Conservation (phyloP, 2,329 filamentous ascomycete species). For the Saccharata proteae region DNA sequence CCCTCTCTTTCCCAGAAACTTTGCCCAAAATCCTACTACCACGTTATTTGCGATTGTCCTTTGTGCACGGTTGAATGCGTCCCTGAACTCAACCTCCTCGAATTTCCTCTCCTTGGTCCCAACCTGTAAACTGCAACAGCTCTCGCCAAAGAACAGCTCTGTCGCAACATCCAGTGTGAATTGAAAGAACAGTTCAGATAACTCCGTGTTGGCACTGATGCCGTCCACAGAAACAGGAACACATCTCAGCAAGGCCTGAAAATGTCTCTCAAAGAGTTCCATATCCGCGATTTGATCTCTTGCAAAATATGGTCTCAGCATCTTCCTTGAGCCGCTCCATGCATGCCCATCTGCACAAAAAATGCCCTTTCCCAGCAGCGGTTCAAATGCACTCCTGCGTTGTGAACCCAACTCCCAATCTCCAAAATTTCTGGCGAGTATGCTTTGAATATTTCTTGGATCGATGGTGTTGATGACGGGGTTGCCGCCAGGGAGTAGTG, state of each 20-base stretch:
- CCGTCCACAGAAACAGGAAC: conserved; percentile 16
- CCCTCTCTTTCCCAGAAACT: neutral
- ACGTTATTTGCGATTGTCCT: conserved; percentile 22
- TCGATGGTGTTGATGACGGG: conserved; percentile 30
- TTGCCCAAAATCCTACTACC: conserved; percentile 23
- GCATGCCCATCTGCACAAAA: conserved; percentile 35
- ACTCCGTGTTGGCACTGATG: conserved; percentile 30
- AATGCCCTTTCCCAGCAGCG: conserved; percentile 31
- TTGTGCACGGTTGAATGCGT: conserved; percentile 31
- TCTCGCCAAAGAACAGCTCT: conserved; percentile 37
- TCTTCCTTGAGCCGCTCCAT: conserved; percentile 18
- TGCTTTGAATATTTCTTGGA: conserved; percentile 35
- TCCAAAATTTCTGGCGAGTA: conserved; percentile 32
- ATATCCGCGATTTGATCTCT: conserved; percentile 14
- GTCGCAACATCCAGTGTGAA: conserved; percentile 39
- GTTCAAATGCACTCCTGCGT: conserved; percentile 23
- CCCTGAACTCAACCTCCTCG: conserved; percentile 26
- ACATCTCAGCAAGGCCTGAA: conserved; percentile 10
- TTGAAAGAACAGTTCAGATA: too few relatives aligned
- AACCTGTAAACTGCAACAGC: conserved; percentile 22
- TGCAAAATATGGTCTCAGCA: conserved; percentile 18
- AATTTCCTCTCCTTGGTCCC: conserved; percentile 19
- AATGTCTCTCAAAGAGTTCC: conserved; percentile 14
- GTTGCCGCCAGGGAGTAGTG: too few relatives aligned
- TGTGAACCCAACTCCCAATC: conserved; percentile 30